These are phyloP conservation scores for Heimioporus sp. DNA, from an alignment of 768 basidiomycete genomes.

Conservation along the genomic window DNA sequence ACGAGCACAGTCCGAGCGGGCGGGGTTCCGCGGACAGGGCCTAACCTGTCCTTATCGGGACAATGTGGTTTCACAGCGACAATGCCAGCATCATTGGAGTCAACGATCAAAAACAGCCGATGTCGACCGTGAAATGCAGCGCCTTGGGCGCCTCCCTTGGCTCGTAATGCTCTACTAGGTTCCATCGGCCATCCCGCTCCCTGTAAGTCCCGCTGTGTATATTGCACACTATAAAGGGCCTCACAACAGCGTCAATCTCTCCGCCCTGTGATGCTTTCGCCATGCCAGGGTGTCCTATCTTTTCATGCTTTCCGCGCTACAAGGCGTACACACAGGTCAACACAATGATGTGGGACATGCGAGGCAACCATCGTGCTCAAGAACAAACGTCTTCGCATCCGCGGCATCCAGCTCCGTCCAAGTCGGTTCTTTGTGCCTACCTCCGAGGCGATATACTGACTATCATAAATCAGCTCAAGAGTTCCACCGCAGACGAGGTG, in stretches of 20 bases:
- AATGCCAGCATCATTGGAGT: conserved; percentile 6
- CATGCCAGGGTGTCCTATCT: conserved; percentile 31
- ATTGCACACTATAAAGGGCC: conserved; percentile 25
- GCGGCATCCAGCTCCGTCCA: conserved; percentile 10
- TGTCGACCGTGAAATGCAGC: conserved; percentile 22
- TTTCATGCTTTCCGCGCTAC: conserved; percentile 33
- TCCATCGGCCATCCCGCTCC: conserved; percentile 17
- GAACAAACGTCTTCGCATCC: conserved; percentile 13
- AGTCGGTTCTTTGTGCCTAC: conserved; percentile 13
- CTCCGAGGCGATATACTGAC: neutral
- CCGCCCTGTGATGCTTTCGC: conserved; percentile 8
- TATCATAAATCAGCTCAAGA: conserved; percentile 6
- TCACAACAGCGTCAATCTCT: neutral
- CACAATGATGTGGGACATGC: conserved; percentile 27
- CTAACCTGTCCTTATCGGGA: conserved; percentile 9
- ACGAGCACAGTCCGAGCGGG: too few relatives aligned
- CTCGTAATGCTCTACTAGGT: conserved; percentile 25
- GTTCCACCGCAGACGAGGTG: conserved; percentile 15
- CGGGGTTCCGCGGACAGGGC: too few relatives aligned
- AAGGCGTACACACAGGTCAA: conserved; percentile 34
- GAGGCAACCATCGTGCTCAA: conserved; percentile 13
- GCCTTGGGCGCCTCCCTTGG: conserved; percentile 11
- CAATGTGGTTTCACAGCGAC: conserved; percentile 6
- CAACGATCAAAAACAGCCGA: conserved; percentile 29
- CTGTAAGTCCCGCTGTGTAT: conserved; percentile 14